Percentiles rank a stretch among this genome's conserved stretches.
These are phyloP conservation scores for Lentinula sp. DNA, from an alignment of 768 basidiomycete genomes.

Conservation along the genomic window DNA sequence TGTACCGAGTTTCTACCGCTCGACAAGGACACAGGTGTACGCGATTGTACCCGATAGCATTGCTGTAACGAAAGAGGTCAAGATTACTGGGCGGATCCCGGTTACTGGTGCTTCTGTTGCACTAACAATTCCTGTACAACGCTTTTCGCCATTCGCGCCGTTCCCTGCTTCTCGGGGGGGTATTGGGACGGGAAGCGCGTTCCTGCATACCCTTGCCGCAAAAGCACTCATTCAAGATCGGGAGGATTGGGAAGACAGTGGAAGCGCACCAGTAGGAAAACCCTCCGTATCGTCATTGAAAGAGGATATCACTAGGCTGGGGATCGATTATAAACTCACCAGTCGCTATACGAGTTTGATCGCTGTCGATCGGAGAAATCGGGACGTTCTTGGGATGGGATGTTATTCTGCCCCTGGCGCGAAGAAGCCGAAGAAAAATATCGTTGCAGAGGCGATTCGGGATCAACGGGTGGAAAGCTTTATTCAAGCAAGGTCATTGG, in stretches of 20 bases:
- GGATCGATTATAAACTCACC: slow-evolving; percentile 43
- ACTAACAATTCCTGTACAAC: not conserved
- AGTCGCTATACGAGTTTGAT: slow-evolving; percentile 52
- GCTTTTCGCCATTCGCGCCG: not conserved
- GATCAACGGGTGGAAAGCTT: too few species aligned
- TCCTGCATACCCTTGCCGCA: slow-evolving; percentile 52
- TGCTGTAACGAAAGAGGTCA: slow-evolving; percentile 15
- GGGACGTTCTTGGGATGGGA: not conserved
- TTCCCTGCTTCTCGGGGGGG: not conserved
- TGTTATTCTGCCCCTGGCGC: too few species aligned
- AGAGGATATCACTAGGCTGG: slow-evolving; percentile 40
- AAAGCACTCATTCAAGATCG: slow-evolving; percentile 46
- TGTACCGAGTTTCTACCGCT: slow-evolving; percentile 26
- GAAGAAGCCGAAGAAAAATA: too few species aligned
- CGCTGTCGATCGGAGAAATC: slow-evolving; percentile 31
- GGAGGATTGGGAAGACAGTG: slow-evolving; percentile 20
- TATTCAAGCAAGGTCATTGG: too few species aligned
- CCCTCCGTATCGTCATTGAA: slow-evolving; percentile 15
- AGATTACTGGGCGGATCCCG: slow-evolving; percentile 14
- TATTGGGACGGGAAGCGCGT: slow-evolving; percentile 9
- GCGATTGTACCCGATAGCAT: slow-evolving; percentile 15
- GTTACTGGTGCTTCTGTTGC: not conserved
- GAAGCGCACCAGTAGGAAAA: not conserved
- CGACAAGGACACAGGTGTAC: slow-evolving; percentile 13
- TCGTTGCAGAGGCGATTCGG: too few species aligned